Conservation (phyloP, 345 rosid species). For the Salix arbutifolia region DNA sequence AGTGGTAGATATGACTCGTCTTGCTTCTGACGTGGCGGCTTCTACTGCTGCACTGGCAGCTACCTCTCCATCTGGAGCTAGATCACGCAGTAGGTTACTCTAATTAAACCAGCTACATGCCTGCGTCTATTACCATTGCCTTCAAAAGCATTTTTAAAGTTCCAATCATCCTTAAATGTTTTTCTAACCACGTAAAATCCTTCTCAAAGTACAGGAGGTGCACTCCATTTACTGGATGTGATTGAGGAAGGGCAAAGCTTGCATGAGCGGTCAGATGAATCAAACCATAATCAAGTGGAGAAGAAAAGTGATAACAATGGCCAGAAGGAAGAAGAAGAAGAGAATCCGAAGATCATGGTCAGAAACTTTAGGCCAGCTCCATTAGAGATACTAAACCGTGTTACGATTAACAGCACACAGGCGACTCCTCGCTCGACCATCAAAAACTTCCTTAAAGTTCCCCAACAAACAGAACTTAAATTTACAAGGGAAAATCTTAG, state of each 20-base stretch:
- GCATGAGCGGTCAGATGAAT: slow-evolving; percentile 38
- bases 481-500: slow-evolving; percentile 55
- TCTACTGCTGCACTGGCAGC: slow-evolving; percentile 49
- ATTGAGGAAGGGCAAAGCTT: slow-evolving; percentile 50
- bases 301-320: neutral
- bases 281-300: slow-evolving; percentile 19
- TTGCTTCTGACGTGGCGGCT: slow-evolving; percentile 51
- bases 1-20: slow-evolving; percentile 49
- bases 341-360: neutral
- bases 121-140: neutral
- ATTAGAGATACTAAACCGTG: slow-evolving; percentile 45
- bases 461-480: slow-evolving; percentile 35
- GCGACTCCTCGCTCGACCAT: slow-evolving; percentile 70
- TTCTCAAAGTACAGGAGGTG: slow-evolving; percentile 35
- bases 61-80: slow-evolving; percentile 47
- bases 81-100: slow-evolving; percentile 36
- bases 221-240: slow-evolving; percentile 33
- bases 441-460: slow-evolving; percentile 38
- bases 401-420: slow-evolving; percentile 37
- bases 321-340: neutral
- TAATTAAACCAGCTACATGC: neutral
- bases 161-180: neutral
- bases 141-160: neutral
- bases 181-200: neutral
- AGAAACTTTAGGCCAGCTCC: slow-evolving; percentile 45